These are phyloP conservation scores for Trametes versicolor DNA, from an alignment of 1,284 basidiomycete species.

Conservation along the genomic window DNA sequence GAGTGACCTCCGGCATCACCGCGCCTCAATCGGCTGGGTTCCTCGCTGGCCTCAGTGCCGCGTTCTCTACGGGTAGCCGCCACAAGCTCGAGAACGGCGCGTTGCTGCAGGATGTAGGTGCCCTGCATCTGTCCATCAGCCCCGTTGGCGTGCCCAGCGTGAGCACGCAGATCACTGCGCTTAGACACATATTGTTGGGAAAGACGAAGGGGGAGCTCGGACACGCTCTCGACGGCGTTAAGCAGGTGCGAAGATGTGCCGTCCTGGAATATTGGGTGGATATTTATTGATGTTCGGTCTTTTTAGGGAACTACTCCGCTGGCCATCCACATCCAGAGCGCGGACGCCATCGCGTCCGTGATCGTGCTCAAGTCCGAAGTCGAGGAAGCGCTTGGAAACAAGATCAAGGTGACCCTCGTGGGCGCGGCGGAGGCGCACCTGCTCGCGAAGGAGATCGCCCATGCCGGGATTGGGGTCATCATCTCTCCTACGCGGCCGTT, in stretches of 20 bases:
- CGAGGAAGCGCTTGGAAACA: slow-evolving; percentile 55
- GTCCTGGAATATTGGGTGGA: too few relatives aligned
- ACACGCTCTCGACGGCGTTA: slow-evolving; percentile 62
- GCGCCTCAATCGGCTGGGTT: slow-evolving; percentile 67
- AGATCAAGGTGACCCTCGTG: slow-evolving; percentile 69
- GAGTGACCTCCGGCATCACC: slow-evolving; percentile 67
- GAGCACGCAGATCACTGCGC: slow-evolving; percentile 75
- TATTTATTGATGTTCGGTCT: background rate
- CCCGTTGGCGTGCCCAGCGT: slow-evolving; percentile 59
- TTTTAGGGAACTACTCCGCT: slow-evolving; percentile 61
- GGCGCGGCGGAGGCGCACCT: slow-evolving; percentile 82
- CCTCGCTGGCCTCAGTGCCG: slow-evolving; percentile 73
- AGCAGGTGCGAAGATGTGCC: slow-evolving; percentile 50
- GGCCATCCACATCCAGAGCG: slow-evolving; percentile 75
- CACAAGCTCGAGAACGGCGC: slow-evolving; percentile 74
- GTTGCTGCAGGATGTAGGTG: slow-evolving; percentile 71
- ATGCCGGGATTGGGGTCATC: slow-evolving; percentile 77
- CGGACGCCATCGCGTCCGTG: slow-evolving; percentile 79
- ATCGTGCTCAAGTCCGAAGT: slow-evolving; percentile 77
- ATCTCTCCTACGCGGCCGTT: slow-evolving; percentile 67
- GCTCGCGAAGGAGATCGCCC: slow-evolving; percentile 77
- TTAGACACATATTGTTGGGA: slow-evolving; percentile 62
- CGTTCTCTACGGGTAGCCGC: slow-evolving; percentile 70
- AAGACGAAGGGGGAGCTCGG: slow-evolving; percentile 56
- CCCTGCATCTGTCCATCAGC: slow-evolving; percentile 73